Conservation (phyloP, 768 basidiomycete species). For the Coprinopsis sp. region DNA sequence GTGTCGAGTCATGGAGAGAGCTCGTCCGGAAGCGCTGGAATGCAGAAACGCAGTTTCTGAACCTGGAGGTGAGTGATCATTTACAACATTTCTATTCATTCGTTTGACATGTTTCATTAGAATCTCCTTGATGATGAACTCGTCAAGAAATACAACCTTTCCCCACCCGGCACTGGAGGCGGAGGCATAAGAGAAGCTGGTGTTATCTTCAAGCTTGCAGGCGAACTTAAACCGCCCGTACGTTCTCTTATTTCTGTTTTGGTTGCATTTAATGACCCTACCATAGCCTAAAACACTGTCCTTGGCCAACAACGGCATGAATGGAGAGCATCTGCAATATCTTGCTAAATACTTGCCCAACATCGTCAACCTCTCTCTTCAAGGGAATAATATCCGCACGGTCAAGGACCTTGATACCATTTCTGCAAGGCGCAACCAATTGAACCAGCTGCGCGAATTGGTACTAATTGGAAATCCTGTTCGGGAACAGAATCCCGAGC, state of each 20-base stretch:
- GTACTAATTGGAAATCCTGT: conserved; percentile 75
- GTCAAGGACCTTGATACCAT: conserved; percentile 70
- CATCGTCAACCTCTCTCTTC: conserved; percentile 73
- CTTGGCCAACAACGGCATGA: conserved; percentile 68
- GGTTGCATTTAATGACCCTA: conserved; percentile 7
- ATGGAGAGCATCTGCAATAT: conserved; percentile 53
- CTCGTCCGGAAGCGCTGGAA: conserved; percentile 74
- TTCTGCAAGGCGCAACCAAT: conserved; percentile 52
- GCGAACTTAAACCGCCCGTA: conserved; percentile 72
- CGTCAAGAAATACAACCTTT: conserved; percentile 65
- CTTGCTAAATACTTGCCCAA: conserved; percentile 74
- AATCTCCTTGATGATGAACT: conserved; percentile 75
- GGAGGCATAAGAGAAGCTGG: conserved; percentile 63
- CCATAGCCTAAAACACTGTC: conserved; percentile 62
- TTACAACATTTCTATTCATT: conserved; percentile 15
- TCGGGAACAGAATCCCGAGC: conserved; percentile 55
- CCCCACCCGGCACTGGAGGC: conserved; percentile 66
- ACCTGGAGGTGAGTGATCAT: conserved; percentile 66
- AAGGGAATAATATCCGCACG: conserved; percentile 66
- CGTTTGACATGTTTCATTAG: conserved; percentile 34
- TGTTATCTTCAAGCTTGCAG: conserved; percentile 87
- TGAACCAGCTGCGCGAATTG: conserved; percentile 65
- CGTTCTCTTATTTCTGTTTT: conserved; percentile 7
- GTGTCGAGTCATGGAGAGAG: conserved; percentile 69
- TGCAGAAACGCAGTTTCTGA: conserved; percentile 61